Evolutionary conservation across 768 basidiomycete species (phyloP).

Genomic region (Boletales sp.): DNA sequence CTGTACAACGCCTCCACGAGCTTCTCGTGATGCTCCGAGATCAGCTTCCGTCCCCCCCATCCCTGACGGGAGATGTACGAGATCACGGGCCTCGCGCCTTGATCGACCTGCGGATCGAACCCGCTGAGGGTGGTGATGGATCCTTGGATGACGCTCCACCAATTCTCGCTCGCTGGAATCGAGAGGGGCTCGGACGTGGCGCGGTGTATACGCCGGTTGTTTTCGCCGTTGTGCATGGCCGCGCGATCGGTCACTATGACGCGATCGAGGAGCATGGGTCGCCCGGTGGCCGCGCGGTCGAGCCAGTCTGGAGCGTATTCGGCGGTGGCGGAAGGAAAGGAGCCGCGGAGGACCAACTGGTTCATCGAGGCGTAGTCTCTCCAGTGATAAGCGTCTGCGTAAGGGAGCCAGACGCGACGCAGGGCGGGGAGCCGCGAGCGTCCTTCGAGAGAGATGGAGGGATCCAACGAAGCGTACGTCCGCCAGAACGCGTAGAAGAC

Average conservation of each 20-base stretch:
- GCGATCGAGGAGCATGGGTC: constrained; percentile 77
- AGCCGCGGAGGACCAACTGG: constrained; percentile 74
- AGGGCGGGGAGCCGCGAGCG: constrained; percentile 70
- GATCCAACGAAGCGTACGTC: constrained; percentile 80
- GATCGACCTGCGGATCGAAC: constrained; percentile 40
- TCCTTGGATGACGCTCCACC: constrained; percentile 81
- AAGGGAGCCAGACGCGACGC: constrained; percentile 73
- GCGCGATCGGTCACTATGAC: constrained; percentile 84
- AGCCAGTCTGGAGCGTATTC: constrained; percentile 84
- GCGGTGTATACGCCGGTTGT: constrained; percentile 68
- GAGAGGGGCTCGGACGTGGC: constrained; percentile 73
- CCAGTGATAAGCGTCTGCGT: constrained; percentile 75
- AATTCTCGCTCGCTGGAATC: constrained; percentile 69
- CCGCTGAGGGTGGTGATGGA: constrained; percentile 73
- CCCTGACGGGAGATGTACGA: constrained; percentile 89
- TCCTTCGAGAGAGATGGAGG: constrained; percentile 59
- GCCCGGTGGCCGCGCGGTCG: constrained; percentile 68
- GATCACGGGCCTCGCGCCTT: constrained; percentile 69
- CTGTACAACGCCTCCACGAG: constrained; percentile 73
- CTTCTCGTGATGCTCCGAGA: constrained; percentile 68
- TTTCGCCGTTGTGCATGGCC: constrained; percentile 70
- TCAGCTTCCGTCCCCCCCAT: constrained; percentile 85
- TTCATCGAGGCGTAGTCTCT: constrained; percentile 94
- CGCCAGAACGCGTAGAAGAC: constrained; percentile 92
- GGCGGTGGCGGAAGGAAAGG: constrained; percentile 76